Percentiles rank a stretch among this genome's conserved stretches.
Conservation (phyloP, 371 early-diverging fungal species). For the Syncephalastrum racemosum region DNA sequence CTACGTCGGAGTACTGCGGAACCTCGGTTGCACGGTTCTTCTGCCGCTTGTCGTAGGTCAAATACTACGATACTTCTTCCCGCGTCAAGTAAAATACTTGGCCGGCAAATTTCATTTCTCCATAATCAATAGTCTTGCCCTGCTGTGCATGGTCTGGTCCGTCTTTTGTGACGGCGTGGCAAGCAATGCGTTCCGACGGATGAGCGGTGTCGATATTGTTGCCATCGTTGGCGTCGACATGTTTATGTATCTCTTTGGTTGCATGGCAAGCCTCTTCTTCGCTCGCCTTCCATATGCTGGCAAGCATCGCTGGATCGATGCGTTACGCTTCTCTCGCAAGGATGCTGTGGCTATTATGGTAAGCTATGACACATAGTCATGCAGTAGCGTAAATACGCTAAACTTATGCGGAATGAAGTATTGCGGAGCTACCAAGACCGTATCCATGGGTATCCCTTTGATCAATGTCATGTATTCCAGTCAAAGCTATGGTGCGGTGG, state of each 20-base stretch:
- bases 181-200: conserved; percentile 48
- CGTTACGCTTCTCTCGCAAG: conserved; percentile 38
- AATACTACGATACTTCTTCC: conserved; percentile 56
- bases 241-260: conserved; percentile 46
- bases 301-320: conserved; percentile 27
- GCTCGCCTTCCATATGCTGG: conserved; percentile 50
- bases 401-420: conserved; percentile 27
- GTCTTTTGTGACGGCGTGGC: conserved; percentile 75
- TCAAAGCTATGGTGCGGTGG: conserved; percentile 49
- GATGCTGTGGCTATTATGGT: conserved; percentile 59
- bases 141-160: conserved; percentile 69
- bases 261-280: conserved; percentile 32
- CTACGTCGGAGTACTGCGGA: conserved; percentile 50
- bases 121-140: conserved; percentile 56
- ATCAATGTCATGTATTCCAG: conserved; percentile 66
- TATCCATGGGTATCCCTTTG: conserved; percentile 75
- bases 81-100: conserved; percentile 45
- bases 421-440: conserved; percentile 77
- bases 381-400: not conserved
- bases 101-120: conserved; percentile 52
- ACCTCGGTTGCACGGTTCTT: conserved; percentile 61
- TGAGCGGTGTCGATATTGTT: conserved; percentile 55
- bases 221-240: conserved; percentile 59
- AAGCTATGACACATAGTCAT: conserved; percentile 6
- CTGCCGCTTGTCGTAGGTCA: conserved; percentile 69